These are phyloP conservation scores for Gyromitra esculenta DNA, from an alignment of 2,329 filamentous ascomycete genomes.

Conservation along the genomic window DNA sequence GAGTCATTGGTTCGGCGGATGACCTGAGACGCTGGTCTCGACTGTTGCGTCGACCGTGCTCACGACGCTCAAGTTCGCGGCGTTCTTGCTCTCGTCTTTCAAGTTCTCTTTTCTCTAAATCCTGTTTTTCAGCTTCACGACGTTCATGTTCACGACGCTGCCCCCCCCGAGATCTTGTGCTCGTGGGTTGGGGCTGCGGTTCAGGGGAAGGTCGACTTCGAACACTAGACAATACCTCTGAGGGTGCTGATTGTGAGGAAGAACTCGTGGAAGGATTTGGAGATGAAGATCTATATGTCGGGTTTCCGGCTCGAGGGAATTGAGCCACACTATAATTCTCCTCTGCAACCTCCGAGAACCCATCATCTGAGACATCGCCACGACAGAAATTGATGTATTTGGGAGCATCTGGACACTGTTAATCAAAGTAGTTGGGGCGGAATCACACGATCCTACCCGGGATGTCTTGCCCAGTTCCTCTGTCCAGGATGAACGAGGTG, in stretches of 20 bases:
- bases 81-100: slow-evolving; percentile 38
- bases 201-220: slow-evolving; percentile 41
- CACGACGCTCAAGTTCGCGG: slow-evolving; percentile 47
- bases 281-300: slow-evolving; percentile 92
- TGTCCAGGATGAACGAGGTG: slow-evolving; percentile 82
- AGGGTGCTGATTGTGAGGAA: slow-evolving; percentile 49
- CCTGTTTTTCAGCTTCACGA: slow-evolving; percentile 30
- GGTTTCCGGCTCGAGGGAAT: slow-evolving; percentile 94
- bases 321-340: slow-evolving; percentile 94
- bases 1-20: slow-evolving; percentile 38
- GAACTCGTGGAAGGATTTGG: slow-evolving; percentile 87
- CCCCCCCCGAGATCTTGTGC: slow-evolving; percentile 45
- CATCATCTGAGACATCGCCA: slow-evolving; percentile 80
- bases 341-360: slow-evolving; percentile 82
- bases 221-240: slow-evolving; percentile 41
- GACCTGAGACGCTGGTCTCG: slow-evolving; percentile 44
- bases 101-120: slow-evolving; percentile 25
- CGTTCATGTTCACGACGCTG: slow-evolving; percentile 36
- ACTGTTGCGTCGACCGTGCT: slow-evolving; percentile 36
- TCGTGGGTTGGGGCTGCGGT: slow-evolving; percentile 38
- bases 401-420: slow-evolving; percentile 72
- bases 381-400: slow-evolving; percentile 99
- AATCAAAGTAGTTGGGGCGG: slow-evolving; percentile 9
- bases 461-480: slow-evolving; percentile 94
- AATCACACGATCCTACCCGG: slow-evolving; percentile 63